Evolutionary conservation across 176 grass and related monocot genomes (phyloP).

Genomic region (Pontederia paniculata): DNA sequence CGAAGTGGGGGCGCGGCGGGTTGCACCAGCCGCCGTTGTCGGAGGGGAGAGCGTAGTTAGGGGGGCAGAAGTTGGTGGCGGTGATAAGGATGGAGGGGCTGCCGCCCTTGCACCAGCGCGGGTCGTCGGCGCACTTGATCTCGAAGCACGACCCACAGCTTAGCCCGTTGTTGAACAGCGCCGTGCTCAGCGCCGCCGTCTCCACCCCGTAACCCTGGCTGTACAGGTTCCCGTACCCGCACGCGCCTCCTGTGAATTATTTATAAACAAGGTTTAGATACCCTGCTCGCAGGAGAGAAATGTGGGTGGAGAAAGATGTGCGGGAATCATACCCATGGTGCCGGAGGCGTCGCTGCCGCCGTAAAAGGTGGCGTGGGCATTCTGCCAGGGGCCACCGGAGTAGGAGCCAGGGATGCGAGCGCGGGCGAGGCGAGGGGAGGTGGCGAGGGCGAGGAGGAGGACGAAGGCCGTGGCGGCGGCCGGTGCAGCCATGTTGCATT

Average conservation of each 20-base stretch:
- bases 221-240: slow-evolving; percentile 53
- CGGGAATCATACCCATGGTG: not conserved
- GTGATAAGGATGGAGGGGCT: slow-evolving; percentile 40
- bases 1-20: slow-evolving; percentile 39
- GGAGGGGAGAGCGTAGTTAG: slow-evolving; percentile 44
- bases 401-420: not conserved
- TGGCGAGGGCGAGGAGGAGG: too few relatives aligned
- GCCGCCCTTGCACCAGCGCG: slow-evolving; percentile 26
- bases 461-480: too few relatives aligned
- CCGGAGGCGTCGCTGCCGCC: slow-evolving; percentile 8
- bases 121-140: slow-evolving; percentile 38
- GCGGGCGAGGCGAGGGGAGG: not conserved
- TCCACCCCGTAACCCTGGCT: slow-evolving; percentile 42
- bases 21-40: slow-evolving; percentile 72
- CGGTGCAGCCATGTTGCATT: too few relatives aligned
- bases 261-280: too few relatives aligned
- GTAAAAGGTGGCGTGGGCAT: not conserved
- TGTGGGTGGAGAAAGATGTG: not conserved
- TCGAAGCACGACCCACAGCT: slow-evolving; percentile 45
- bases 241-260: slow-evolving; percentile 44
- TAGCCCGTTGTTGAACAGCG: slow-evolving; percentile 37
- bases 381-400: not conserved
- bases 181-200: slow-evolving; percentile 47
- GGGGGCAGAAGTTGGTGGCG: slow-evolving; percentile 63
- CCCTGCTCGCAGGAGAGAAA: not conserved